These are phyloP conservation scores for Camelina sativa DNA, from an alignment of 345 rosid genomes.

Conservation along the genomic window DNA sequence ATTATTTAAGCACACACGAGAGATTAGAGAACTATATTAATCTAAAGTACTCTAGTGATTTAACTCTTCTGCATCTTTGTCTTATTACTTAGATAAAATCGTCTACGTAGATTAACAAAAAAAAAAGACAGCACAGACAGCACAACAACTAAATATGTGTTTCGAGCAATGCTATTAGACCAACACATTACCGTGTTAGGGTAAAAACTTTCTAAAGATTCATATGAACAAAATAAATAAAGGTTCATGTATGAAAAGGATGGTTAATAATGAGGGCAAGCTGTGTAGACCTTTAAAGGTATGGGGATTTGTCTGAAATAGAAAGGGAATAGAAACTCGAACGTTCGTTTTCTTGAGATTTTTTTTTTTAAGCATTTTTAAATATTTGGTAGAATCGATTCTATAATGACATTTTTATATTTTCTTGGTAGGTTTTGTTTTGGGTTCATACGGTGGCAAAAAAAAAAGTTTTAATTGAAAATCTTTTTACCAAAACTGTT, in stretches of 20 bases:
- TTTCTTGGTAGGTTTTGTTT: constrained; percentile 32
- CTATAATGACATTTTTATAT: neutral
- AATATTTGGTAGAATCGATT: constrained; percentile 32
- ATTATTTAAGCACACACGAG: neutral
- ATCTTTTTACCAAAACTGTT: neutral
- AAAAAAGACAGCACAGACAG: neutral
- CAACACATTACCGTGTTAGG: constrained; percentile 16
- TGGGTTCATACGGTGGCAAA: constrained; percentile 31
- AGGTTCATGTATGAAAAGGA: constrained; percentile 26
- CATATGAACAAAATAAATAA: constrained; percentile 1
- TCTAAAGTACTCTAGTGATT: constrained; percentile 16
- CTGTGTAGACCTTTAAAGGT: constrained; percentile 29
- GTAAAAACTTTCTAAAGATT: constrained; percentile 11
- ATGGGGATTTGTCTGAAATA: constrained; percentile 35
- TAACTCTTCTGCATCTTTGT: neutral
- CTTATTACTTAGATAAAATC: neutral
- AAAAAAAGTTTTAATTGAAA: neutral
- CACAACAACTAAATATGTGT: constrained; percentile 10
- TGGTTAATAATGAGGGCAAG: constrained; percentile 36
- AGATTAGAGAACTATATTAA: neutral
- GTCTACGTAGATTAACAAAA: neutral
- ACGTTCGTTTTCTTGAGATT: constrained; percentile 30
- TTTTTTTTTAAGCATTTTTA: constrained; percentile 4
- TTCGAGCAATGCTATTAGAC: constrained; percentile 9
- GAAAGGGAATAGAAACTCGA: constrained; percentile 42